Evolutionary conservation across 2,329 filamentous ascomycete species (phyloP).

Genomic region (Paecilomyces formosus): DNA sequence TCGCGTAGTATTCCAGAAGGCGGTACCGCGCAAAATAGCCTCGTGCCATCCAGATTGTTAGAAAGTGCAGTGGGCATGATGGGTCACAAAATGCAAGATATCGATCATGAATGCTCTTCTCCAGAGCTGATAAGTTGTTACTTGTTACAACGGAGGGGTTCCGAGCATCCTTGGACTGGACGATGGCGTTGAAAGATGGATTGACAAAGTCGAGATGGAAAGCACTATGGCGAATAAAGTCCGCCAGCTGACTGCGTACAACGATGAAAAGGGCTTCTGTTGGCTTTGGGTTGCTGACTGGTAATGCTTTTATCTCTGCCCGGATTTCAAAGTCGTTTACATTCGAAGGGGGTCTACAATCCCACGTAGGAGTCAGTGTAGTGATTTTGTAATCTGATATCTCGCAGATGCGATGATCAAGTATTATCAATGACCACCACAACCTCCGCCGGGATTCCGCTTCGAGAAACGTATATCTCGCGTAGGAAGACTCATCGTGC

Average conservation of each 20-base stretch:
- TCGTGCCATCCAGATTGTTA: constrained; percentile 42
- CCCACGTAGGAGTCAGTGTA: constrained; percentile 36
- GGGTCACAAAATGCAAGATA: constrained; percentile 37
- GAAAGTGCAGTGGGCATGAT: constrained; percentile 39
- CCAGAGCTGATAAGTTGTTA: constrained; percentile 27
- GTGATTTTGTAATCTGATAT: constrained; percentile 47
- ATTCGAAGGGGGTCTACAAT: constrained; percentile 35
- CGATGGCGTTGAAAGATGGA: constrained; percentile 30
- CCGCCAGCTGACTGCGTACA: constrained; percentile 34
- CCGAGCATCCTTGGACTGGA: constrained; percentile 10
- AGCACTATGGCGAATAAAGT: constrained; percentile 30
- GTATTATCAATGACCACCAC: constrained; percentile 65
- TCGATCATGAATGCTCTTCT: constrained; percentile 37
- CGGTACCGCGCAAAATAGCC: constrained; percentile 41
- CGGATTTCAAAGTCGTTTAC: constrained; percentile 7
- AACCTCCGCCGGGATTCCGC: constrained; percentile 63
- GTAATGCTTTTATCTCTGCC: constrained; percentile 5
- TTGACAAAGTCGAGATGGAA: constrained; percentile 42
- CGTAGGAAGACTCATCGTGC: constrained; percentile 53
- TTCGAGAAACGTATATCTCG: constrained; percentile 45
- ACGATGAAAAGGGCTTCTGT: constrained; percentile 40
- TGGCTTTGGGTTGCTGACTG: constrained; percentile 15
- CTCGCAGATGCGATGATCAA: constrained; percentile 63
- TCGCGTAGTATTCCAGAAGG: constrained; percentile 44
- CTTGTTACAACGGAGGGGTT: constrained; percentile 11